phyloP scores from a whole-genome alignment of 495 filamentous ascomycete species.

The Aspergillus kassunensis region DNA sequence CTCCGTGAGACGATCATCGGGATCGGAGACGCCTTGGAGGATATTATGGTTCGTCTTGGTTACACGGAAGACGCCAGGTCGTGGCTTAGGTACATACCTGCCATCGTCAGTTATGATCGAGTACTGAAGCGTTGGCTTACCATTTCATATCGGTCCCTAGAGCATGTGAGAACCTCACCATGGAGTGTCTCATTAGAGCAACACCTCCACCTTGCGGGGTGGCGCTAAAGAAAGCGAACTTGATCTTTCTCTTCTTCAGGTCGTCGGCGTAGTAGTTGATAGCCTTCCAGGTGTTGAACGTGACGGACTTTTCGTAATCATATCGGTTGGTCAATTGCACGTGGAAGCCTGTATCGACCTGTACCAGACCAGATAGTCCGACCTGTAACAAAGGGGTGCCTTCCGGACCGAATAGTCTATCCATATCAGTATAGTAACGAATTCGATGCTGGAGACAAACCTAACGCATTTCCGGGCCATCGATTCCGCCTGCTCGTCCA shows the following conservation, averaged over 20 bases:
- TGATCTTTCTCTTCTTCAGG: conserved; percentile 62
- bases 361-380: conserved; percentile 67
- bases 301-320: conserved; percentile 62
- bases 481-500: conserved; percentile 83
- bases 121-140: conserved; percentile 44
- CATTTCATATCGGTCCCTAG: conserved; percentile 70
- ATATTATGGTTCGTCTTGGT: conserved; percentile 94
- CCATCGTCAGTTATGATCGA: neutral
- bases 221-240: conserved; percentile 80
- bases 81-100: conserved; percentile 77
- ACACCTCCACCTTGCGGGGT: conserved; percentile 88
- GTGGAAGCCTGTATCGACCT: conserved; percentile 65
- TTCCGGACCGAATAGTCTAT: conserved; percentile 72
- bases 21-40: conserved; percentile 72
- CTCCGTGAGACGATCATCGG: conserved; percentile 55
- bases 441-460: conserved; percentile 34
- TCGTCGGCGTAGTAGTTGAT: conserved; percentile 63
- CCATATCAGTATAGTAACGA: conserved; percentile 7
- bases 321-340: conserved; percentile 57
- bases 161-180: conserved; percentile 66
- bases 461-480: conserved; percentile 79
- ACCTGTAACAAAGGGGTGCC: conserved; percentile 70
- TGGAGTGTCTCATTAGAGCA: conserved; percentile 82
- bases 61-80: conserved; percentile 77
- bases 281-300: conserved; percentile 60